phyloP scores from a whole-genome alignment of 108 stramenopile species.

The Cyclotella choctawhatcheeana region DNA sequence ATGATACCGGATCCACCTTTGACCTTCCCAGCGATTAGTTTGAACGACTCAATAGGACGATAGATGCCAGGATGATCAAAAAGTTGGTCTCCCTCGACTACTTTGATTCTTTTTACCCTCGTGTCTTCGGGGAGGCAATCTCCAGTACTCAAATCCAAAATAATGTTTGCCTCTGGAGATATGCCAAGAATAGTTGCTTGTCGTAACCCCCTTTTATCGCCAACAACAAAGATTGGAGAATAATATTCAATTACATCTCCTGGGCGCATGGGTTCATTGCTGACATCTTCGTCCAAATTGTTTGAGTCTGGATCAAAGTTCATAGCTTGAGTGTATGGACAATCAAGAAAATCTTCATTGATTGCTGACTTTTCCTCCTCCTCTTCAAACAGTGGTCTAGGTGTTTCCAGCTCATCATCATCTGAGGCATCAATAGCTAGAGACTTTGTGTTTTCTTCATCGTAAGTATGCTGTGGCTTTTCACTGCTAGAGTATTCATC shows the following conservation, averaged over 20 bases:
- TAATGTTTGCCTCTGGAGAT: conserved; percentile 47
- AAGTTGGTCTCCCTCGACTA: conserved; percentile 44
- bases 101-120: conserved; percentile 60
- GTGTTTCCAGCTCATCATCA: neutral
- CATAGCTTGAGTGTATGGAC: conserved; percentile 48
- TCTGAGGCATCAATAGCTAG: neutral
- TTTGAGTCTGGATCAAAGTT: conserved; percentile 37
- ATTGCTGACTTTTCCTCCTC: conserved; percentile 2
- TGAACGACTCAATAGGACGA: conserved; percentile 48
- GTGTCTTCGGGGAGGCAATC: conserved; percentile 58
- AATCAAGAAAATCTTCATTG: conserved; percentile 38
- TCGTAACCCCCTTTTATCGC: conserved; percentile 54
- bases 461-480: neutral
- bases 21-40: conserved; percentile 22
- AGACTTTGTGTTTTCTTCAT: neutral
- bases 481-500: neutral
- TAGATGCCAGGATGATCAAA: conserved; percentile 57
- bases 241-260: conserved; percentile 76
- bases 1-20: conserved; percentile 22
- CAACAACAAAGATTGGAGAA: conserved; percentile 63
- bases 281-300: conserved; percentile 31
- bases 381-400: conserved; percentile 4
- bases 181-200: conserved; percentile 58
- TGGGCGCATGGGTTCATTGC: conserved; percentile 70
- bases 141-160: conserved; percentile 58